phyloP scores from a whole-genome alignment of 805 yeast species.

The Candida incommunis region DNA sequence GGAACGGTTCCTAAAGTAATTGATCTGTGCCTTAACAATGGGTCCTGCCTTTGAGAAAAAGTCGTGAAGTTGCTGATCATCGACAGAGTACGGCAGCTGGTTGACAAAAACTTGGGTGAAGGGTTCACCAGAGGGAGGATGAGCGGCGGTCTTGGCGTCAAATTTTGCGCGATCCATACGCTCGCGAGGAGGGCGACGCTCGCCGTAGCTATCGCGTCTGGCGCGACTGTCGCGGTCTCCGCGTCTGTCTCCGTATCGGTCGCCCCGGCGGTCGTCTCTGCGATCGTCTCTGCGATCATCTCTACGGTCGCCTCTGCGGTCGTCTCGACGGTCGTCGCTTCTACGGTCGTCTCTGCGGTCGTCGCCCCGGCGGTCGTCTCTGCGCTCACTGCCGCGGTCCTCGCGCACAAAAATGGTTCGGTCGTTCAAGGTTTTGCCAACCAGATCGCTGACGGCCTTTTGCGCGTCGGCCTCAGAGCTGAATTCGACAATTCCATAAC shows the following conservation, averaged over 20 bases:
- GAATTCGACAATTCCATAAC: constrained; percentile 61
- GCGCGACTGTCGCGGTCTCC: constrained; percentile 14
- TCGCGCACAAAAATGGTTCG: constrained; percentile 83
- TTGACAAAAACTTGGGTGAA: constrained; percentile 54
- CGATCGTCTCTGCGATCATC: constrained; percentile 4
- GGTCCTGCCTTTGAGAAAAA: constrained; percentile 64
- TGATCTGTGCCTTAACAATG: constrained; percentile 73
- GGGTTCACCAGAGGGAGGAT: constrained; percentile 17
- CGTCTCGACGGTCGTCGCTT: constrained; percentile 3
- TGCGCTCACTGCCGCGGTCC: constrained; percentile 31
- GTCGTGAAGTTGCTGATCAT: constrained; percentile 79
- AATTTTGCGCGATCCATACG: constrained; percentile 3
- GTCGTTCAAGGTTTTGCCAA: constrained; percentile 50
- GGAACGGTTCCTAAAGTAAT: constrained; percentile 58
- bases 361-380: constrained; percentile 5
- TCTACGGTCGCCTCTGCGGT: constrained; percentile 7
- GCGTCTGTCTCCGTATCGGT: constrained; percentile 4
- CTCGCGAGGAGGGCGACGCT: constrained; percentile 15
- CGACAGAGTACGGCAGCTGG: constrained; percentile 67
- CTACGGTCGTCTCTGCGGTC: constrained; percentile 7
- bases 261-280: constrained; percentile 1
- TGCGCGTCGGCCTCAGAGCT: constrained; percentile 47
- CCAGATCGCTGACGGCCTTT: constrained; percentile 54
- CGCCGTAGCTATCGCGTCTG: constrained; percentile 9
- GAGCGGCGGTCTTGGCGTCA: constrained; percentile 7